Conservation (phyloP, 2,329 filamentous ascomycete species). For the Ceratocystis smalleyi region DNA sequence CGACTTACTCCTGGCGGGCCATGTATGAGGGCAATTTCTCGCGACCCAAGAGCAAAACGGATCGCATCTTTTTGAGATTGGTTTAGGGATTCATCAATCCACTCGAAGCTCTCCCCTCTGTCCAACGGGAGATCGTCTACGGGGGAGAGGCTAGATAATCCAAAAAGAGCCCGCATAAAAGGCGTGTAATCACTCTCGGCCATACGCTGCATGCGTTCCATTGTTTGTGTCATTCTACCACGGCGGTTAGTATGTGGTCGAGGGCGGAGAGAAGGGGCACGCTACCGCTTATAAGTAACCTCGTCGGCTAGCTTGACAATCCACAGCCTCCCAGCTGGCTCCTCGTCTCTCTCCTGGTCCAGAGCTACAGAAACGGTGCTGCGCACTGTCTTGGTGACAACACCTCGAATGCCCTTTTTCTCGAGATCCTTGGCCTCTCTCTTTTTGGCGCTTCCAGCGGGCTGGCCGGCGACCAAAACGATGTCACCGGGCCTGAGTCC, state of each 20-base stretch:
- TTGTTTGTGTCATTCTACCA: constrained; percentile 41
- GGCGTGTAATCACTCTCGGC: constrained; percentile 39
- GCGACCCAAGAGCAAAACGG: constrained; percentile 67
- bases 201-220: constrained; percentile 45
- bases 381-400: constrained; percentile 49
- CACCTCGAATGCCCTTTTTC: constrained; percentile 51
- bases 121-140: constrained; percentile 23
- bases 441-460: constrained; percentile 55
- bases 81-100: constrained; percentile 47
- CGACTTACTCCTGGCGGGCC: constrained; percentile 63
- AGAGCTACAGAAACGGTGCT: constrained; percentile 50
- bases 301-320: constrained; percentile 53
- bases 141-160: constrained; percentile 37
- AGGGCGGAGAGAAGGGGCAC: neutral
- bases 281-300: constrained; percentile 45
- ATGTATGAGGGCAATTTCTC: constrained; percentile 78
- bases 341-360: constrained; percentile 36
- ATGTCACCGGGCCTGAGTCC: constrained; percentile 64
- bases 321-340: constrained; percentile 39
- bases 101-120: constrained; percentile 33
- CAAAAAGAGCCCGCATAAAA: constrained; percentile 49
- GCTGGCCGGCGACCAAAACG: constrained; percentile 60
- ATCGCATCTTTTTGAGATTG: constrained; percentile 54
- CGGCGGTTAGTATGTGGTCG: constrained; percentile 19
- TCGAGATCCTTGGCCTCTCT: constrained; percentile 56